phyloP scores from a whole-genome alignment of 2,329 filamentous ascomycete species.

The Fusarium brevicatenulatum region DNA sequence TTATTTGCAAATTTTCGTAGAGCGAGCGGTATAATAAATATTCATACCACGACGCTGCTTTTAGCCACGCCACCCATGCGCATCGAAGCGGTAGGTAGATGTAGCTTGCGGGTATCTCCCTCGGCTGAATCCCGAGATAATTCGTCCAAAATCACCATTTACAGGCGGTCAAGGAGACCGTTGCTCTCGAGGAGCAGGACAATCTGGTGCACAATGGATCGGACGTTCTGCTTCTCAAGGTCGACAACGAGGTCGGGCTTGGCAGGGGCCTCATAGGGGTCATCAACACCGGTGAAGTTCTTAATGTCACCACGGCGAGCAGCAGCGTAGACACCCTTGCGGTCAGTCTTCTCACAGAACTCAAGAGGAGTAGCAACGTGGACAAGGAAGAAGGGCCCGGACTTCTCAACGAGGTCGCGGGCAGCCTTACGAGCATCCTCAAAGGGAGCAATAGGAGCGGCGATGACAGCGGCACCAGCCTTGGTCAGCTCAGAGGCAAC shows the following conservation, averaged over 20 bases:
- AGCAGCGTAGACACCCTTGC: slow-evolving; percentile 85
- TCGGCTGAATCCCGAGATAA: slow-evolving; percentile 20
- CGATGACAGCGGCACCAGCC: slow-evolving; percentile 93
- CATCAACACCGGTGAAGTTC: slow-evolving; percentile 98
- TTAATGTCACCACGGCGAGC: slow-evolving; percentile 92
- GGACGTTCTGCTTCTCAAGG: slow-evolving; percentile 84
- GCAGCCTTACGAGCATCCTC: slow-evolving; percentile 80
- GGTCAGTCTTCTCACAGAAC: slow-evolving; percentile 94
- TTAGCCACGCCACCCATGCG: slow-evolving; percentile 8
- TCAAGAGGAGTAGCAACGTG: slow-evolving; percentile 95
- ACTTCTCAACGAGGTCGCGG: slow-evolving; percentile 85
- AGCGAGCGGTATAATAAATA: slow-evolving; percentile 2
- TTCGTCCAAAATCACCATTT: slow-evolving; percentile 38
- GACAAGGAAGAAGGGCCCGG: slow-evolving; percentile 91
- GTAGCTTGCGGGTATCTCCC: slow-evolving; percentile 35
- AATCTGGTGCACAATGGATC: slow-evolving; percentile 97
- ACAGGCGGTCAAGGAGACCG: slow-evolving; percentile 82
- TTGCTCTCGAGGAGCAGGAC: slow-evolving; percentile 89
- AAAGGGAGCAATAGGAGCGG: slow-evolving; percentile 94
- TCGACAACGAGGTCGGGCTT: slow-evolving; percentile 90
- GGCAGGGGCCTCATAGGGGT: slow-evolving; percentile 88
- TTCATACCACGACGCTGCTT: slow-evolving; percentile 10
- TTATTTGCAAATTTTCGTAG: slow-evolving; percentile 32
- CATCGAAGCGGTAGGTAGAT: slow-evolving; percentile 7
- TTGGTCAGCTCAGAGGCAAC: slow-evolving; percentile 95